phyloP scores from a whole-genome alignment of 495 filamentous ascomycete genomes.

The Aspergillus campestris region DNA sequence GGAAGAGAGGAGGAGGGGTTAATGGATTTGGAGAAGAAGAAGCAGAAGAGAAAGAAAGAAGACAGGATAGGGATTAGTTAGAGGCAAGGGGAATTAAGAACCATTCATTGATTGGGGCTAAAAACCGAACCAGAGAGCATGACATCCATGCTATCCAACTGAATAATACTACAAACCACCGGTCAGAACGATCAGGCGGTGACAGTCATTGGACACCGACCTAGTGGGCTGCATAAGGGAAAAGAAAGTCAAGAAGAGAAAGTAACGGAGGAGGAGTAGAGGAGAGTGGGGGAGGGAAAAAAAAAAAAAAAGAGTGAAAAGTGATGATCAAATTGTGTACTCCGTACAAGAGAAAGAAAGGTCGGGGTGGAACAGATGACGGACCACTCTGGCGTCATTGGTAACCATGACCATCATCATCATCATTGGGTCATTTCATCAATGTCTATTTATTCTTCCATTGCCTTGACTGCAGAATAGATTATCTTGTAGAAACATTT shows the following conservation, averaged over 20 bases:
- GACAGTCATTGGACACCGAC: constrained; percentile 10
- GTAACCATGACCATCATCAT: too few relatives aligned
- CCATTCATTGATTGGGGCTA: background rate
- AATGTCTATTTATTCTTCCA: too few relatives aligned
- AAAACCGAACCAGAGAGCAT: too few relatives aligned
- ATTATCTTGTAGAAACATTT: too few relatives aligned
- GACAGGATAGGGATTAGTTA: background rate
- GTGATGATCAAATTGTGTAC: constrained; percentile 1
- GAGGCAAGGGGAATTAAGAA: background rate
- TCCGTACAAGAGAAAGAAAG: background rate
- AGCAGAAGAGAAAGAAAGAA: background rate
- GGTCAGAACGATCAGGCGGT: background rate
- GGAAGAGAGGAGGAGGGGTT: background rate
- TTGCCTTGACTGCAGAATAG: too few relatives aligned
- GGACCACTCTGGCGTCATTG: constrained; percentile 5
- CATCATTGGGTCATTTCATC: too few relatives aligned
- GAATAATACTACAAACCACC: background rate
- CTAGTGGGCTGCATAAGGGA: constrained; percentile 5
- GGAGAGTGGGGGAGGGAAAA: constrained; percentile 1
- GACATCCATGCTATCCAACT: background rate
- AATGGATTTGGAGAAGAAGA: background rate
- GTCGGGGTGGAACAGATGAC: background rate
- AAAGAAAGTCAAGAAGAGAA: background rate
- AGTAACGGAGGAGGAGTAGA: background rate
- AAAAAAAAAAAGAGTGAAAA: background rate